Base-by-base conservation (phyloP, 352 stramenopile species). In the Globisporangium middletonii region DNA sequence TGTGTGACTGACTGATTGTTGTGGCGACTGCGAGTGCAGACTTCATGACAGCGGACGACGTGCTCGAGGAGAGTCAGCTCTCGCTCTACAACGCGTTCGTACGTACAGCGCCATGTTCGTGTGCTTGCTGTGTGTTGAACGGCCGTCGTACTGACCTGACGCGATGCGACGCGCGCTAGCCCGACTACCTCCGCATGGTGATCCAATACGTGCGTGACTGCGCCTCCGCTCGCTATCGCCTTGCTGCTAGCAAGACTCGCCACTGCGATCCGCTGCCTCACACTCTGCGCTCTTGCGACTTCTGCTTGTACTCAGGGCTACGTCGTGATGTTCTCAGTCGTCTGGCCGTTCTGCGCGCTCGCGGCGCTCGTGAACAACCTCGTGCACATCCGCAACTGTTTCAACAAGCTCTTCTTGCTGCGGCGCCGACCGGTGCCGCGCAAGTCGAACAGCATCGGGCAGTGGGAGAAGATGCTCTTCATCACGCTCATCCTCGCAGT, bases 391-490 rank as follows among this genome's bases (percentile, higher is more conserved):
- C 79, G 83, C 48, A 94, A 94, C 49, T 82, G 79, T 30, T 94
- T 92, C 65, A 79, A 86, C 66, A 94, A 92, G 48, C 69, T 94
- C 1, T 79, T 89, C 30, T 47, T 94, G 16, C 70, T 89, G 23
- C 75, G 79, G 28, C 73, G 84, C 12, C 71, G 82, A 7, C 80
- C 80, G 3, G 83, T 94, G 38, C 84, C 84, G 9, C 79, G 83
- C 16, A 92, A 92, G 44, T 65, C 84, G 27, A 92, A 94, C 65
- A 92, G 77, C 49, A 92, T 94, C 50, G 82, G 82, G 5, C 84
- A 92, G 53, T 94, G 84, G 84, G 84, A 94, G 53, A 94, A 92
- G 41, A 89, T 89, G 67, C 67, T 94, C 2, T 90, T 90, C 48
- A 89, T 87, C 53, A 94, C 84, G 23, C 66, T 94, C 23, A 77